phyloP scores from a whole-genome alignment of 2,329 filamentous ascomycete species.

The Phyllosticta citriasiana region DNA sequence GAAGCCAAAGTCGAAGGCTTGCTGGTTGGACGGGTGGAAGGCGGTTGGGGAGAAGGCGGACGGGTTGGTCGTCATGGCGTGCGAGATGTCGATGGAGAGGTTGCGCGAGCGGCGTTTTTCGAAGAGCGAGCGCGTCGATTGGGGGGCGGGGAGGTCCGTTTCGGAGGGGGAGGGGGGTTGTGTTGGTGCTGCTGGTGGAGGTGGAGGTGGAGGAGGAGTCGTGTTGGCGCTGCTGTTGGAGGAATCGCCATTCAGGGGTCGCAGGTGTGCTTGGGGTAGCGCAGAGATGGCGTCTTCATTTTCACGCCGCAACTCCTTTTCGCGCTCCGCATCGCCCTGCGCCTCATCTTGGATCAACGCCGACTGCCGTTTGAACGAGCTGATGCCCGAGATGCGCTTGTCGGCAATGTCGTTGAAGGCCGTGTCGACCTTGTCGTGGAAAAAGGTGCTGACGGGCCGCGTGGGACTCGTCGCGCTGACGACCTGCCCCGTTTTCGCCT shows the following conservation, averaged over 20 bases:
- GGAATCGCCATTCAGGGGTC: constrained; percentile 14
- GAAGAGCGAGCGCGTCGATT: constrained; percentile 17
- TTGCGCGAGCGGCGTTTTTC: constrained; percentile 33
- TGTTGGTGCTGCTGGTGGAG: constrained; percentile 10
- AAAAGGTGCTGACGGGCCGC: constrained; percentile 58
- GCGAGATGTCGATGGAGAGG: constrained; percentile 34
- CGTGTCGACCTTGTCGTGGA: constrained; percentile 80
- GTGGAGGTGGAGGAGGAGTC: constrained; percentile 16
- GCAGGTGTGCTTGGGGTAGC: constrained; percentile 50
- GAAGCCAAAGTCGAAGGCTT: constrained; percentile 52
- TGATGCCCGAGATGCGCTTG: constrained; percentile 43
- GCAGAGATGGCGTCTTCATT: constrained; percentile 78
- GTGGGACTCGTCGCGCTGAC: constrained; percentile 43
- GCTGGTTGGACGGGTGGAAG: constrained; percentile 12
- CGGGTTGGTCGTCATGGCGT: constrained; percentile 23
- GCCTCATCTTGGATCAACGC: constrained; percentile 75
- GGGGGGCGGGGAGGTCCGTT: background rate
- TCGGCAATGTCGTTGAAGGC: constrained; percentile 79
- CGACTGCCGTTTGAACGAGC: constrained; percentile 55
- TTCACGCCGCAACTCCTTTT: constrained; percentile 69
- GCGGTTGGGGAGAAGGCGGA: constrained; percentile 34
- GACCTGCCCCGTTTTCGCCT: constrained; percentile 35
- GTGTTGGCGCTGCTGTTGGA: background rate
- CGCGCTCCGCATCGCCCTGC: constrained; percentile 65
- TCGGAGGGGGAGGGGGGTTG: no score